These are phyloP conservation scores for Alternaria panax DNA, from an alignment of 2,329 filamentous ascomycete species.

Conservation along the genomic window DNA sequence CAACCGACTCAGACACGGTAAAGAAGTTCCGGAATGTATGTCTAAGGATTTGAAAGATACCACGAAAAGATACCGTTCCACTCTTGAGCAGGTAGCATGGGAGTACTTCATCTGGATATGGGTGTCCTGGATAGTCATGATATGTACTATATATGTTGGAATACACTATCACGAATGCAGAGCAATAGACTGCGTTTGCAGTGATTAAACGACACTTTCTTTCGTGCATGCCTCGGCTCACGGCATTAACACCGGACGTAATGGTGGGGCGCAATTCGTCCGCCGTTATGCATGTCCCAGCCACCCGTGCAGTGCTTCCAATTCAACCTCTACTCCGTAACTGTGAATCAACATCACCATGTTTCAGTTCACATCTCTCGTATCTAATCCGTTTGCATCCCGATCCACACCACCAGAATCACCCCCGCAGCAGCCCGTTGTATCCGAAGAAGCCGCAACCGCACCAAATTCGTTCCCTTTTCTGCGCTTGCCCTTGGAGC, in stretches of 20 bases:
- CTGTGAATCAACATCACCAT: neutral
- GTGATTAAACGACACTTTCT: neutral
- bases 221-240: slow-evolving; percentile 15
- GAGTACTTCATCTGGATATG: neutral
- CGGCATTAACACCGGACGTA: slow-evolving; percentile 11
- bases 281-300: slow-evolving; percentile 3
- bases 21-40: slow-evolving; percentile 9
- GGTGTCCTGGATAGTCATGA: neutral
- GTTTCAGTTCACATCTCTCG: slow-evolving; percentile 9
- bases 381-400: slow-evolving; percentile 6
- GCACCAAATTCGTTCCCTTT: slow-evolving; percentile 31
- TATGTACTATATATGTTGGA: slow-evolving; percentile 6
- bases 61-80: slow-evolving; percentile 13
- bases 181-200: neutral
- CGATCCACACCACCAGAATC: neutral
- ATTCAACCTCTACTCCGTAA: neutral
- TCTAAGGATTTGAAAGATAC: slow-evolving; percentile 10
- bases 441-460: neutral
- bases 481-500: slow-evolving; percentile 40
- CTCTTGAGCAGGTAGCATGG: slow-evolving; percentile 1
- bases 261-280: slow-evolving; percentile 2
- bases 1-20: slow-evolving; percentile 21
- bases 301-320: neutral
- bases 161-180: neutral
- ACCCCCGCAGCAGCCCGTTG: neutral